Percentiles rank a stretch among this genome's conserved stretches.
phyloP scores from a whole-genome alignment of 768 basidiomycete genomes.

The Amanita thiersii region DNA sequence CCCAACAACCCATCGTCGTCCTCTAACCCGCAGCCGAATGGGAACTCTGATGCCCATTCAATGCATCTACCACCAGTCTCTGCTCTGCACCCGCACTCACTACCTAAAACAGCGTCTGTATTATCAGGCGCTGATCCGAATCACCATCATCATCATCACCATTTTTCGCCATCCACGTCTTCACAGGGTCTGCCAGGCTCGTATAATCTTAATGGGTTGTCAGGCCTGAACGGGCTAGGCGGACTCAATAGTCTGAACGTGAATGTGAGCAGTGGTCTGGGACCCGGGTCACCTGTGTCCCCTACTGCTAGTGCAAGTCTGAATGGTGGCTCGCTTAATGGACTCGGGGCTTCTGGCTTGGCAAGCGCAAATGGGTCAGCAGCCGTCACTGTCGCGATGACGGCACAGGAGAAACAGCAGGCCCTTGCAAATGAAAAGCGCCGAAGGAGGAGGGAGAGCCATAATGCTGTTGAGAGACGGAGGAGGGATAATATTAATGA shows the following conservation, averaged over 20 bases:
- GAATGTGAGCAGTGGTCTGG: conserved; percentile 8
- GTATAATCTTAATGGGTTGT: not conserved
- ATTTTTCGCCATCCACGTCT: not conserved
- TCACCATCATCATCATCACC: not conserved
- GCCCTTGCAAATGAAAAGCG: conserved; percentile 76
- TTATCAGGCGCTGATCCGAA: not conserved
- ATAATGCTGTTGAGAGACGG: conserved; percentile 88
- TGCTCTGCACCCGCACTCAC: conserved; percentile 4
- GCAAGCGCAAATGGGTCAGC: not conserved
- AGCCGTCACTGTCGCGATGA: conserved; percentile 1
- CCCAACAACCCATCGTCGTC: conserved; percentile 1
- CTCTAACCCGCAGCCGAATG: not conserved
- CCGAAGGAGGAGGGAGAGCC: conserved; percentile 71
- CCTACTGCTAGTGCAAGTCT: not conserved
- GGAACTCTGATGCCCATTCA: conserved; percentile 1
- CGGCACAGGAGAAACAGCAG: conserved; percentile 38
- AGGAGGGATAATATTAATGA: conserved; percentile 93
- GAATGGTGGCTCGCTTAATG: not conserved
- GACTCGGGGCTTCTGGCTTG: not conserved
- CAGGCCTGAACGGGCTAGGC: not conserved
- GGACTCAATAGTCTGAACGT: conserved; percentile 4
- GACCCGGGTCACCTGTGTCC: not conserved
- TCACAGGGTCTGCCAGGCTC: not conserved
- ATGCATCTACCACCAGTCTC: conserved; percentile 18
- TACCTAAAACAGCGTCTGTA: not conserved